phyloP scores from a whole-genome alignment of 768 basidiomycete genomes.

The Leucocoprinus sp. region DNA sequence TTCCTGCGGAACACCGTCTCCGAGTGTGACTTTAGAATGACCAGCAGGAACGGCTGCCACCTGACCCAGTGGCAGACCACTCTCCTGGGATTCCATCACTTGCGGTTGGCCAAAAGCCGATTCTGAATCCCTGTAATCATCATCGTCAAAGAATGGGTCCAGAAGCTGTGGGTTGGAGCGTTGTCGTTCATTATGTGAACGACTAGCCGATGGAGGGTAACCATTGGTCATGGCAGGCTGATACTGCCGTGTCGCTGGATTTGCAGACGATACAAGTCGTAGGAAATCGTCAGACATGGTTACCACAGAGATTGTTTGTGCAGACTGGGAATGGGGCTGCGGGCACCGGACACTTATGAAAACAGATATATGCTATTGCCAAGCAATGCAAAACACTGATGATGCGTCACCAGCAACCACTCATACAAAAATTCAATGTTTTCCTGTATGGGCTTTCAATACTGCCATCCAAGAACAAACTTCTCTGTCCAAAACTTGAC shows the following conservation, averaged over 20 bases:
- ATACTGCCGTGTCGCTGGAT: constrained; percentile 50
- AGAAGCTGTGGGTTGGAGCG: constrained; percentile 43
- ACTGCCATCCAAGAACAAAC: not conserved
- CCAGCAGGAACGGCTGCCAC: constrained; percentile 58
- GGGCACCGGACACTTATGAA: not conserved
- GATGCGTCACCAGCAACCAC: no score
- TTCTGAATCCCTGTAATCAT: constrained; percentile 65
- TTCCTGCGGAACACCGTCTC: constrained; percentile 46
- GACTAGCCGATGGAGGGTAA: constrained; percentile 49
- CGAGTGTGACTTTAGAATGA: constrained; percentile 36
- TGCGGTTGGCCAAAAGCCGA: constrained; percentile 52
- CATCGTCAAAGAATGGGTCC: constrained; percentile 89
- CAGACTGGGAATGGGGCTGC: constrained; percentile 7
- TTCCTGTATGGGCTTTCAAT: no score
- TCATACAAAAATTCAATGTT: no score
- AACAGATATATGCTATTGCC: constrained; percentile 8
- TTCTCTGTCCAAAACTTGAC: not conserved
- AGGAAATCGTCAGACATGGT: constrained; percentile 68
- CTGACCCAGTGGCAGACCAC: constrained; percentile 49
- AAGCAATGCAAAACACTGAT: constrained; percentile 12
- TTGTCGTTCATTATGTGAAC: constrained; percentile 24
- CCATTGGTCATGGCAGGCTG: constrained; percentile 32
- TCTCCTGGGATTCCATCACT: constrained; percentile 46
- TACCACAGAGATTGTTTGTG: constrained; percentile 4
- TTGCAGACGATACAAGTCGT: constrained; percentile 62